Conservation (phyloP, 2,329 filamentous ascomycete species). For the Coniochaeta hoffmannii region DNA sequence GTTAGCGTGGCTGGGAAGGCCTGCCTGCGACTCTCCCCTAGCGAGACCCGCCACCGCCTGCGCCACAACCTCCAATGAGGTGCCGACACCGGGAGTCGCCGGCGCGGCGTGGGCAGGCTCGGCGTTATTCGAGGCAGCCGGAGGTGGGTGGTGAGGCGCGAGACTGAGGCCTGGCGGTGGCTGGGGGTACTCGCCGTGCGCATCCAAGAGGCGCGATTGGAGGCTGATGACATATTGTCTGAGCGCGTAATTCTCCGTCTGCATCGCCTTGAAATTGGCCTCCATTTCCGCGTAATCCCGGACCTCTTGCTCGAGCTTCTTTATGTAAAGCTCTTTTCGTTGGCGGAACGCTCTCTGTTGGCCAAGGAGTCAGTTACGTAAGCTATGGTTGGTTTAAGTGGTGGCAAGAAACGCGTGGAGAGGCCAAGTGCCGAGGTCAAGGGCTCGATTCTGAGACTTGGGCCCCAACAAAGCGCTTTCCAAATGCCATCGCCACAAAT, state of each 20-base stretch:
- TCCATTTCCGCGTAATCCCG: conserved; percentile 72
- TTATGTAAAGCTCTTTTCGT: conserved; percentile 96
- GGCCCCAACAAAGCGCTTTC: neutral
- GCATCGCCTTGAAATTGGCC: conserved; percentile 69
- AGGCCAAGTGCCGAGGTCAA: neutral
- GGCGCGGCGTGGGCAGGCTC: conserved; percentile 1
- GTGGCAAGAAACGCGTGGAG: conserved; percentile 19
- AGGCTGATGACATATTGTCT: conserved; percentile 89
- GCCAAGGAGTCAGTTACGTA: conserved; percentile 15
- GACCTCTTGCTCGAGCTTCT: conserved; percentile 91
- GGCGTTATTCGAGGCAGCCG: conserved; percentile 16
- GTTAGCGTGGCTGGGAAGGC: conserved; percentile 16
- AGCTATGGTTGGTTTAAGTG: conserved; percentile 17
- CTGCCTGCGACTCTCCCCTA: conserved; percentile 10
- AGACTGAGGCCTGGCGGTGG: conserved; percentile 76
- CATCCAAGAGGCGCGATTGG: conserved; percentile 78
- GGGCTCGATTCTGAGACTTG: neutral
- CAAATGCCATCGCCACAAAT: neutral
- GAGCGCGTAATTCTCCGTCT: conserved; percentile 82
- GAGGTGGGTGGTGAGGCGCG: conserved; percentile 28
- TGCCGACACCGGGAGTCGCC: conserved; percentile 8
- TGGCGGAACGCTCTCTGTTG: conserved; percentile 87
- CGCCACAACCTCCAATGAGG: conserved; percentile 40
- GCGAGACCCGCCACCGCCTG: conserved; percentile 32
- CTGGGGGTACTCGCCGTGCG: conserved; percentile 75